Base-by-base conservation (phyloP, 306 rosid genomes). In the Crotalaria pallida region DNA sequence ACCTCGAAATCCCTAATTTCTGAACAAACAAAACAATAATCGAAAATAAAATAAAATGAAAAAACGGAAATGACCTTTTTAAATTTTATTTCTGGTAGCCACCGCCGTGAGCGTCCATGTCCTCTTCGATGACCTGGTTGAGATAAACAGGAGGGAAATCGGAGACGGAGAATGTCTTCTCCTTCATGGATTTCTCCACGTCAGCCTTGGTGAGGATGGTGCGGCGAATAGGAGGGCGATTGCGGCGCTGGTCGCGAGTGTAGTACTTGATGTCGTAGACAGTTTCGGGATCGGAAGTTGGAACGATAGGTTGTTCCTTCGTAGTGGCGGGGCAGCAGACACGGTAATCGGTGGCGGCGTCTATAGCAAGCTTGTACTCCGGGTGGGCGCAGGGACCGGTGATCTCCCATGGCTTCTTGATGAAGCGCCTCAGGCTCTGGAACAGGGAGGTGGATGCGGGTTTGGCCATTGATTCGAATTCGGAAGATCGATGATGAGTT, bases 401-500 rank as follows among this genome's bases (percentile, higher is more conserved):
- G 27, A 86, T 81, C 86, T 95, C 99, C 99, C 99, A 88, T 16
- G 99, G 99, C 80, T 86, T 87, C 86, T 91, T 95, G 31, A 95
- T 7, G 85, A 76, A 87, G 5, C 96, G 86, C 80, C 19, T 87
- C 64, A 95, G 88, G 34, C 5, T 73, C 16, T 73, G 82, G 36
- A 82, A 17, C 10, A 82, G n/a, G 26, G 80, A 73, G n/a, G n/a
- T n/a, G n/a, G n/a, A n/a, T n/a, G n/a, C n/a, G n/a, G n/a, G n/a
- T 18, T 79, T 79, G 36, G 83, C 81, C 74, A 41, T 38, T 3
- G 44, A 38, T 34, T 34, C 31, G 36, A 31, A 31, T 31, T n/a
- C n/a, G n/a, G 36, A 31, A 31, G n/a, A 10, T 7, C 0, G 36
- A 31, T 6, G 40, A 34, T 7, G 40, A 34, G 2, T 1, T 7